Evolutionary conservation across 2,329 filamentous ascomycete species (phyloP).

Genomic region (Aspergillus niger): DNA sequence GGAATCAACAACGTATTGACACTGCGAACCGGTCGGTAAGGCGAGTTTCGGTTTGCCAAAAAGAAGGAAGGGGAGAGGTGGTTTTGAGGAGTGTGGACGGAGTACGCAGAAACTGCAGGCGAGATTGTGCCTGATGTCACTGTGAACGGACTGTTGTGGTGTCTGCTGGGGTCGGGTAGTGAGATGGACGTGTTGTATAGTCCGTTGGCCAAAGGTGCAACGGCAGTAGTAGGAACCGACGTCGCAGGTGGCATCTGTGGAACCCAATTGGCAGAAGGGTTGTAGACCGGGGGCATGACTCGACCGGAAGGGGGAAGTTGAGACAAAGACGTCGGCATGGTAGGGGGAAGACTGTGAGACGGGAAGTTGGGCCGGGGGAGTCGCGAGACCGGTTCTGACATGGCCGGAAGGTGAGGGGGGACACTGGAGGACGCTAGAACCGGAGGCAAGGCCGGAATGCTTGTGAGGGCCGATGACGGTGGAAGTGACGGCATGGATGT

Average conservation of each 20-base stretch:
- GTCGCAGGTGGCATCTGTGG: slow-evolving; percentile 43
- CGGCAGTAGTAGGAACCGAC: slow-evolving; percentile 31
- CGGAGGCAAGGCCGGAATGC: slow-evolving; percentile 36
- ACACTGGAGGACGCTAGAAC: slow-evolving; percentile 37
- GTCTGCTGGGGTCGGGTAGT: slow-evolving; percentile 43
- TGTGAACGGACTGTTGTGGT: slow-evolving; percentile 52
- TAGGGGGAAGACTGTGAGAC: slow-evolving; percentile 47
- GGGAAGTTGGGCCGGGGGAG: slow-evolving; percentile 73
- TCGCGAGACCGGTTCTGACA: slow-evolving; percentile 49
- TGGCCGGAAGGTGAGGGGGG: slow-evolving; percentile 37
- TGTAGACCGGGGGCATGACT: slow-evolving; percentile 75
- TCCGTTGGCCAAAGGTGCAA: slow-evolving; percentile 33
- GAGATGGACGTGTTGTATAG: slow-evolving; percentile 33
- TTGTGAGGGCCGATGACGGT: slow-evolving; percentile 26
- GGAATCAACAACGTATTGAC: slow-evolving; percentile 91
- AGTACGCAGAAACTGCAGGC: slow-evolving; percentile 68
- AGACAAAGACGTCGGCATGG: slow-evolving; percentile 44
- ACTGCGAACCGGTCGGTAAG: slow-evolving; percentile 85
- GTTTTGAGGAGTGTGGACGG: slow-evolving; percentile 61
- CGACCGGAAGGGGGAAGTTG: slow-evolving; percentile 67
- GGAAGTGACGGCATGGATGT: slow-evolving; percentile 29
- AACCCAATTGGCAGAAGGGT: slow-evolving; percentile 55
- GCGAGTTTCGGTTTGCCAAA: slow-evolving; percentile 83
- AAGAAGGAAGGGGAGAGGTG: slow-evolving; percentile 86
- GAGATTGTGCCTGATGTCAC: slow-evolving; percentile 62